A percentile compares a stretch with the other conserved stretches of the same genome.
Conservation (phyloP, 257 asterid species). For the Solanum phureja region DNA sequence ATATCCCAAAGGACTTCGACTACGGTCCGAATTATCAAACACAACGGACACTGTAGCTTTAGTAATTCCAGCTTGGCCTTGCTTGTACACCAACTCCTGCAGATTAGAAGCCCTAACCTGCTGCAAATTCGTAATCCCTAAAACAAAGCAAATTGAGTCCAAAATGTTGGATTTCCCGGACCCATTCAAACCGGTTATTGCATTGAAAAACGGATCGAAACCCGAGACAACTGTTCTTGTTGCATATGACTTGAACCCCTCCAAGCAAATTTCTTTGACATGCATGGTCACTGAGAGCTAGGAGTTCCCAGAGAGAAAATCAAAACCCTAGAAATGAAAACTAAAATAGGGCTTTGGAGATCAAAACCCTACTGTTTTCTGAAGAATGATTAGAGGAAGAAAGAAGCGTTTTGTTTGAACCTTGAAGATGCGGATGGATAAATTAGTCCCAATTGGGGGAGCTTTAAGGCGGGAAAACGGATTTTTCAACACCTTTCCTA, state of each 20-base stretch:
- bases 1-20: constrained; percentile 85
- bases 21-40: constrained; percentile 77
- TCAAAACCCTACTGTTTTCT: neutral
- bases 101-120: constrained; percentile 98
- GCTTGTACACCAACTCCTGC: constrained; percentile 99
- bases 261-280: constrained; percentile 82
- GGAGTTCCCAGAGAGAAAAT: neutral
- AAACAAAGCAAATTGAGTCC: constrained; percentile 92
- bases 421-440: neutral
- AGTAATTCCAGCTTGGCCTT: constrained; percentile 98
- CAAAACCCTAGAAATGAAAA: neutral
- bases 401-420: neutral
- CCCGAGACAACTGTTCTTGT: constrained; percentile 90
- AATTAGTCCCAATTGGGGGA: neutral
- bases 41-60: constrained; percentile 93
- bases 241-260: constrained; percentile 95
- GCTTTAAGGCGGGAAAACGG: constrained; percentile 11
- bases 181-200: constrained; percentile 90
- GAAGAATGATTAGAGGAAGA: neutral
- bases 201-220: constrained; percentile 89
- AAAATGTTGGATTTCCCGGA: constrained; percentile 96
- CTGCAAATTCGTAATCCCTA: constrained; percentile 95
- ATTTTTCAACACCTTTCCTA: neutral
- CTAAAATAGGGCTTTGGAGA: neutral
- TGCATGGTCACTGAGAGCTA: constrained; percentile 26